A percentile compares a stretch with the other conserved stretches of the same genome.
Evolutionary conservation across 2,329 filamentous ascomycete species (phyloP).

Genomic region (Nigrospora oryzae): DNA sequence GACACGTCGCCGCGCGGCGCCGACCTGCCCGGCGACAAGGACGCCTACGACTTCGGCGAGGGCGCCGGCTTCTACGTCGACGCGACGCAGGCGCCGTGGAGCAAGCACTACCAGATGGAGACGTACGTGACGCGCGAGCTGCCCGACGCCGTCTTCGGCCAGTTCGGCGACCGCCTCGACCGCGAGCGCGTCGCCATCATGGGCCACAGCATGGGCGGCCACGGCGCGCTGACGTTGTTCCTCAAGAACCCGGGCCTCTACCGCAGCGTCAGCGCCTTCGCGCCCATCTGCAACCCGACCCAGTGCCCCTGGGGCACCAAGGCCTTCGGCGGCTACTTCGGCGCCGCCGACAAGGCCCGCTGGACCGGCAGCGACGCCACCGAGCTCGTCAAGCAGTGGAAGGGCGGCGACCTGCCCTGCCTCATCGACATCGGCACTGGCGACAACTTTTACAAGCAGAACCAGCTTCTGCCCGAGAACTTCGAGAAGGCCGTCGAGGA

Average conservation of each 20-base stretch:
- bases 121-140: conserved; percentile 84
- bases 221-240: conserved; percentile 87
- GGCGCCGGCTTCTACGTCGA: conserved; percentile 95
- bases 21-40: conserved; percentile 74
- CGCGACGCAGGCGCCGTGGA: conserved; percentile 68
- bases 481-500: conserved; percentile 72
- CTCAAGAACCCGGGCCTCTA: conserved; percentile 87
- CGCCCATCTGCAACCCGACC: conserved; percentile 80
- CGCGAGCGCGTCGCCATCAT: conserved; percentile 66
- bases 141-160: conserved; percentile 64
- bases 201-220: conserved; percentile 95
- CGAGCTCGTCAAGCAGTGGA: conserved; percentile 73
- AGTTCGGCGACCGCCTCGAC: conserved; percentile 65
- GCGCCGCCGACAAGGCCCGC: conserved; percentile 58
- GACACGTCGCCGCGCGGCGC: conserved; percentile 90
- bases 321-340: conserved; percentile 87
- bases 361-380: conserved; percentile 92
- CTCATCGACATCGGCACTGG: conserved; percentile 89
- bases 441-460: conserved; percentile 94
- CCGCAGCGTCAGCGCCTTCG: conserved; percentile 81
- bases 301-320: conserved; percentile 92
- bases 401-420: conserved; percentile 54
- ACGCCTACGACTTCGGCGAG: conserved; percentile 82
- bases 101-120: conserved; percentile 85
- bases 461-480: conserved; percentile 90